Evolutionary conservation across 2,329 filamentous ascomycete genomes (phyloP).

Genomic region (Blastomyces percursus): DNA sequence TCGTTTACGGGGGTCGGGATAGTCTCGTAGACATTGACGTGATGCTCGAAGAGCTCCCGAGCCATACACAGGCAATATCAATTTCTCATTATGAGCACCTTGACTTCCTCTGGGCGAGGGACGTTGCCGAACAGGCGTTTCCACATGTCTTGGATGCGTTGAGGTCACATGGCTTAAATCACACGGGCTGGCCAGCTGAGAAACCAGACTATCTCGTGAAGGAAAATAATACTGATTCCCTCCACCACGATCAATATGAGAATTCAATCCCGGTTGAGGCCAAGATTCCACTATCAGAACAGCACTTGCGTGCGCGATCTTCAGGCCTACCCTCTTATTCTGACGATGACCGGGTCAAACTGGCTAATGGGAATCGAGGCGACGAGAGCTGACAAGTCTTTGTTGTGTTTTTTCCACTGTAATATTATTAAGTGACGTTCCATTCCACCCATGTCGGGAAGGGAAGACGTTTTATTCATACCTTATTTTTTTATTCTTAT

Average conservation of each 20-base stretch:
- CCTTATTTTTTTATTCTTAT: too few species aligned
- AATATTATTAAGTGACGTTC: background rate
- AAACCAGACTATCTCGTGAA: background rate
- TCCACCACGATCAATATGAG: background rate
- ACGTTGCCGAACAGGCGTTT: conserved; percentile 76
- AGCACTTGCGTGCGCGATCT: background rate
- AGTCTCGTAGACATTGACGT: conserved; percentile 86
- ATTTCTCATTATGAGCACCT: conserved; percentile 93
- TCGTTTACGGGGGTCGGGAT: conserved; percentile 89
- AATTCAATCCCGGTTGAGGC: background rate
- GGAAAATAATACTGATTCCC: background rate
- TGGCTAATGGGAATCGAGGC: background rate
- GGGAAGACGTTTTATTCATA: background rate
- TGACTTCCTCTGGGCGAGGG: conserved; percentile 87
- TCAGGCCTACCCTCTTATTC: conserved; percentile 1
- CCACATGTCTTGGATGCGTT: conserved; percentile 84
- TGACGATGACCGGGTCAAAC: background rate
- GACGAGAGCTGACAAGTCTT: background rate
- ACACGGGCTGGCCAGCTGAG: background rate
- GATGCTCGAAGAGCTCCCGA: conserved; percentile 81
- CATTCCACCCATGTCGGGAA: background rate
- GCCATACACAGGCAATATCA: conserved; percentile 72
- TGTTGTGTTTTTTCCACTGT: background rate
- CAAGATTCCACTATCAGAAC: background rate
- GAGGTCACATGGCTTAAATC: conserved; percentile 46